Evolutionary conservation across 139 green algal genomes (phyloP).

Genomic region (Micromonas commoda): DNA sequence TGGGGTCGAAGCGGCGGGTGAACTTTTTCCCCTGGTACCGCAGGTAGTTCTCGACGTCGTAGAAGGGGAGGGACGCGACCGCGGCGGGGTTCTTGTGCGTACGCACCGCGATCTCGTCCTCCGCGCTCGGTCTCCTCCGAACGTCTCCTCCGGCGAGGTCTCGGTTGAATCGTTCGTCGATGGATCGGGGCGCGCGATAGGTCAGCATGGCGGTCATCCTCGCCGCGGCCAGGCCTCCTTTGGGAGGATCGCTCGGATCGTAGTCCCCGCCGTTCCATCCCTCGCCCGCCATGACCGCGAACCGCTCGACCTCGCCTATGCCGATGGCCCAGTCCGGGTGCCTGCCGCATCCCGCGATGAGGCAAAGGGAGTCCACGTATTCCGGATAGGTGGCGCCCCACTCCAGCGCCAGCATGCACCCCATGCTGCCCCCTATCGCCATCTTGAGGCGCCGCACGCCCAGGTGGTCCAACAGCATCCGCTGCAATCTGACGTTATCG

Average conservation of each 20-base stretch:
- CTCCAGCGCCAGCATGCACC: conserved; percentile 25
- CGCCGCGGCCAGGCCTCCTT: conserved; percentile 9
- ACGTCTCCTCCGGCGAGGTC: not conserved
- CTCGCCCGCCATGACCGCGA: conserved; percentile 12
- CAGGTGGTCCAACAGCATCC: conserved; percentile 1
- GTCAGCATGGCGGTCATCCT: conserved; percentile 25
- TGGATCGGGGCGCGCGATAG: not conserved
- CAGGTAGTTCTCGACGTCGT: conserved; percentile 13
- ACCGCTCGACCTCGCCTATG: conserved; percentile 9
- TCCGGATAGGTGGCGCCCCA: conserved; percentile 10
- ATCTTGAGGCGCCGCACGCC: not conserved
- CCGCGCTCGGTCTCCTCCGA: not conserved
- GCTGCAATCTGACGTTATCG: conserved; percentile 15
- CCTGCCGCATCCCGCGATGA: conserved; percentile 26
- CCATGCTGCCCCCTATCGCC: conserved; percentile 15
- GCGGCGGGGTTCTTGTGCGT: not conserved
- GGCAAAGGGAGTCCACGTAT: not conserved
- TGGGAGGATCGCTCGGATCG: not conserved
- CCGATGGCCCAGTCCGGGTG: conserved; percentile 22
- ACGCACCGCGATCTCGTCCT: not conserved
- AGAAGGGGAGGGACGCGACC: not conserved
- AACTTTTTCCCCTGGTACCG: conserved; percentile 16
- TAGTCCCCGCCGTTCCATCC: conserved; percentile 10
- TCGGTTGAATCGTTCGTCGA: conserved; percentile 17
- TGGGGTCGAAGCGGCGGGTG: conserved; percentile 10